Percentiles rank a stretch among this genome's conserved stretches.
These are phyloP conservation scores for Meyerozyma sp. DNA, from an alignment of 1,139 yeast species.

Conservation along the genomic window DNA sequence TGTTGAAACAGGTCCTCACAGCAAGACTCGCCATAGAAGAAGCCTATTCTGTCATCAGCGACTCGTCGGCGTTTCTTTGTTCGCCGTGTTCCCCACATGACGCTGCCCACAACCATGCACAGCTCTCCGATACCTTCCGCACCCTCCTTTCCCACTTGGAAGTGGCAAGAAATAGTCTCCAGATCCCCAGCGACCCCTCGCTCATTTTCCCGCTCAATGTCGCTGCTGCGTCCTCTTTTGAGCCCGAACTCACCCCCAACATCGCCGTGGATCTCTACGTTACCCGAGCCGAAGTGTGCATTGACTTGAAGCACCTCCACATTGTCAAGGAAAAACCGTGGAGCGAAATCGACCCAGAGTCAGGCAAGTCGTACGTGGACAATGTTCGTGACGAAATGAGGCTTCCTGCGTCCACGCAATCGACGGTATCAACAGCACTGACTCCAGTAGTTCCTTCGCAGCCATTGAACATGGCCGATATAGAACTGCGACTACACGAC, in stretches of 20 bases:
- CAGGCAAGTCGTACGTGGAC: conserved; percentile 38
- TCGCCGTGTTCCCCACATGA: neutral
- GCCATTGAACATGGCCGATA: conserved; percentile 16
- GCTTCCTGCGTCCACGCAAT: conserved; percentile 16
- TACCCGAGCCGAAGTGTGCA: conserved; percentile 41
- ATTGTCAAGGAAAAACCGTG: conserved; percentile 38
- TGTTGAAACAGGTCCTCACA: conserved; percentile 28
- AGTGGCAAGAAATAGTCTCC: conserved; percentile 31
- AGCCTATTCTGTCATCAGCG: conserved; percentile 22
- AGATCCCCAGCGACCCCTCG: conserved; percentile 38
- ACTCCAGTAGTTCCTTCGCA: conserved; percentile 4
- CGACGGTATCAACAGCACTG: conserved; percentile 5
- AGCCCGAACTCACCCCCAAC: conserved; percentile 28
- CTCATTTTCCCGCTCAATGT: conserved; percentile 38
- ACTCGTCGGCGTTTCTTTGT: conserved; percentile 11
- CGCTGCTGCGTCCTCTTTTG: conserved; percentile 20
- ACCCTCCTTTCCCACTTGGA: conserved; percentile 24
- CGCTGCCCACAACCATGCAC: conserved; percentile 4
- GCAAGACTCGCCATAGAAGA: conserved; percentile 29
- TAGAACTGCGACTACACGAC: conserved; percentile 13
- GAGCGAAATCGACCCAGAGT: conserved; percentile 27
- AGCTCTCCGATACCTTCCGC: conserved; percentile 21
- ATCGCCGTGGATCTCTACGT: conserved; percentile 37
- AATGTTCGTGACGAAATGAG: conserved; percentile 39
- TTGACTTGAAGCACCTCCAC: conserved; percentile 37